Conservation (phyloP, 1,139 yeast genomes). For the Candida dubliniensis region DNA sequence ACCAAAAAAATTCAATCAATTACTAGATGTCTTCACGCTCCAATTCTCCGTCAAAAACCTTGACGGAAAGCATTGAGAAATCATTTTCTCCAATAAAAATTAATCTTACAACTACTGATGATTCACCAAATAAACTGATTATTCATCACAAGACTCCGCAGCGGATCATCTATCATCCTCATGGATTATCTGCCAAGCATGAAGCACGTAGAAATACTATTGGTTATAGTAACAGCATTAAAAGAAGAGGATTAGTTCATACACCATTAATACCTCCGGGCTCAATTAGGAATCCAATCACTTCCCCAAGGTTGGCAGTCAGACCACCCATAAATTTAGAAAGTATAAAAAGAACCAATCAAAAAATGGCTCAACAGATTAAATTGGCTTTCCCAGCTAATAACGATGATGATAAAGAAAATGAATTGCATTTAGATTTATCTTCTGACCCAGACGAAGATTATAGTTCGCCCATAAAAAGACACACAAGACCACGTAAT, state of each 20-base stretch:
- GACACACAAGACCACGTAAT: constrained; percentile 14
- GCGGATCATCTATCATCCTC: constrained; percentile 39
- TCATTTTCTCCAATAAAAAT: constrained; percentile 15
- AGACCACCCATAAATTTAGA: constrained; percentile 17
- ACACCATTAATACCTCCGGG: constrained; percentile 17
- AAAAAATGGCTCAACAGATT: constrained; percentile 18
- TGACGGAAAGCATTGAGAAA: constrained; percentile 7
- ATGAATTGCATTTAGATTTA: constrained; percentile 11
- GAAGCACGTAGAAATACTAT: constrained; percentile 30
- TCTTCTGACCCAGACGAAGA: constrained; percentile 5
- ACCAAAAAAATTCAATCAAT: neutral
- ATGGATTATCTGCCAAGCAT: constrained; percentile 45
- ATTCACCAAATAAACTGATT: constrained; percentile 1
- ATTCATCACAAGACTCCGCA: constrained; percentile 12
- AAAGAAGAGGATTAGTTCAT: constrained; percentile 13
- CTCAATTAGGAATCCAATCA: constrained; percentile 29
- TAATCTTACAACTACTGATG: constrained; percentile 2
- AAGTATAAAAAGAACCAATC: constrained; percentile 19
- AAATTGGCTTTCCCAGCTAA: constrained; percentile 8
- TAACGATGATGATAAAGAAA: constrained; percentile 22
- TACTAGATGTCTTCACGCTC: constrained; percentile 3
- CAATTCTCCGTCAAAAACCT: neutral
- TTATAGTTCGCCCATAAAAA: constrained; percentile 15
- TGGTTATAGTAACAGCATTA: constrained; percentile 16
- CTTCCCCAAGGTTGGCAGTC: constrained; percentile 35